Evolutionary conservation across 2,329 filamentous ascomycete species (phyloP).

Genomic region (Trichoderma brevicompactum): DNA sequence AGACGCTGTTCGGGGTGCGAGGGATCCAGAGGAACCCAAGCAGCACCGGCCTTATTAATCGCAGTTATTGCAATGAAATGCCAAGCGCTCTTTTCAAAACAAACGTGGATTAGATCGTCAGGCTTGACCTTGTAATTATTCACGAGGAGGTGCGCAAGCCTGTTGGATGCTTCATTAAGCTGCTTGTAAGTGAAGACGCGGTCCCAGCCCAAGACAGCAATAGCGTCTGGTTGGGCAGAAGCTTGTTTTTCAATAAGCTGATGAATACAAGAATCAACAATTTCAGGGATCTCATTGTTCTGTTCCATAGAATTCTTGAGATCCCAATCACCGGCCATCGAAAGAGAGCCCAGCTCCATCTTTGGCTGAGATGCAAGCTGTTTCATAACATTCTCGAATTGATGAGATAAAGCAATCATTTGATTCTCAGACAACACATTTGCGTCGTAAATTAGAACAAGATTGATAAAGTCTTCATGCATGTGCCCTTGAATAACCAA

Average conservation of each 20-base stretch:
- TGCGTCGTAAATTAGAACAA: slow-evolving; percentile 15
- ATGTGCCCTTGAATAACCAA: slow-evolving; percentile 25
- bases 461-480: slow-evolving; percentile 14
- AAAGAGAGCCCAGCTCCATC: slow-evolving; percentile 3
- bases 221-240: slow-evolving; percentile 12
- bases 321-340: slow-evolving; percentile 18
- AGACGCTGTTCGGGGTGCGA: slow-evolving; percentile 28
- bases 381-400: slow-evolving; percentile 21
- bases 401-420: slow-evolving; percentile 22
- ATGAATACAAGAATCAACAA: slow-evolving; percentile 28
- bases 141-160: slow-evolving; percentile 25
- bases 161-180: slow-evolving; percentile 19
- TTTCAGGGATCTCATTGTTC: slow-evolving; percentile 22
- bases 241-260: slow-evolving; percentile 24
- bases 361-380: slow-evolving; percentile 4
- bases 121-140: slow-evolving; percentile 5
- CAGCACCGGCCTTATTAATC: slow-evolving; percentile 32
- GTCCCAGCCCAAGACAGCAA: slow-evolving; percentile 31
- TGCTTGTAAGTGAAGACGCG: slow-evolving; percentile 25
- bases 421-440: slow-evolving; percentile 9
- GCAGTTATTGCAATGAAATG: slow-evolving; percentile 31
- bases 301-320: slow-evolving; percentile 3
- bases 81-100: slow-evolving; percentile 40
- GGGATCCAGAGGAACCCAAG: slow-evolving; percentile 32
- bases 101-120: slow-evolving; percentile 34